phyloP scores from a whole-genome alignment of 2,329 filamentous ascomycete species.

The Drechslerella coelobrocha region DNA sequence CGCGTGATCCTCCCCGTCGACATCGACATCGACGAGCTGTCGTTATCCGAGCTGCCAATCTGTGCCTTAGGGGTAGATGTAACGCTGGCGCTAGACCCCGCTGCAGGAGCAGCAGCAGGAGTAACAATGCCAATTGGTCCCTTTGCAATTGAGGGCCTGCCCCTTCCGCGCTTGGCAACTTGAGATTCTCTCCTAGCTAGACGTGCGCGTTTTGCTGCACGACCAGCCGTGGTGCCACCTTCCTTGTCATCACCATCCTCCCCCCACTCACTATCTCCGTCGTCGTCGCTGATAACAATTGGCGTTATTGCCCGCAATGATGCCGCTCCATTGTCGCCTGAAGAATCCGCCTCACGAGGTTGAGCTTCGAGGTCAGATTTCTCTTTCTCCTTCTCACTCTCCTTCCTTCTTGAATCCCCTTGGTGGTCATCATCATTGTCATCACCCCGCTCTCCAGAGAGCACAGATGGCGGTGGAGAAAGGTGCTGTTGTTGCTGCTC shows the following conservation, averaged over 20 bases:
- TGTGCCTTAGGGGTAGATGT: too few relatives aligned
- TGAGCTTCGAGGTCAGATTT: conserved; percentile 27
- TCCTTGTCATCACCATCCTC: conserved; percentile 5
- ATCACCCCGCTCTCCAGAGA: conserved; percentile 24
- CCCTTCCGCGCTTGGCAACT: neutral
- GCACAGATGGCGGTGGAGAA: conserved; percentile 33
- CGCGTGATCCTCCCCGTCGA: conserved; percentile 26
- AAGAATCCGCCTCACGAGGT: conserved; percentile 44
- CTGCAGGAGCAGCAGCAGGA: too few relatives aligned
- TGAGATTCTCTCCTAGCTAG: conserved; percentile 10
- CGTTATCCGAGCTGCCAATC: neutral
- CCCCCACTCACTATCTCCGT: conserved; percentile 23
- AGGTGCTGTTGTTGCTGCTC: conserved; percentile 24
- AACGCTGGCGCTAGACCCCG: too few relatives aligned
- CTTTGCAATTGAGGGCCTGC: conserved; percentile 3
- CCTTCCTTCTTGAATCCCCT: neutral
- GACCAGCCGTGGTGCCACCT: conserved; percentile 1
- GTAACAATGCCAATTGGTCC: conserved; percentile 1
- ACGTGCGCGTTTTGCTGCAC: conserved; percentile 31
- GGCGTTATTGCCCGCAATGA: neutral
- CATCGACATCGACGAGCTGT: neutral
- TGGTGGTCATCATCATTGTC: conserved; percentile 7
- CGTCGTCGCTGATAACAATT: conserved; percentile 41
- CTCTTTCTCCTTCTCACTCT: neutral
- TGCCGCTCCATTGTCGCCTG: conserved; percentile 3